These are phyloP conservation scores for Torulaspora maleeae DNA, from an alignment of 805 yeast species.

Conservation along the genomic window DNA sequence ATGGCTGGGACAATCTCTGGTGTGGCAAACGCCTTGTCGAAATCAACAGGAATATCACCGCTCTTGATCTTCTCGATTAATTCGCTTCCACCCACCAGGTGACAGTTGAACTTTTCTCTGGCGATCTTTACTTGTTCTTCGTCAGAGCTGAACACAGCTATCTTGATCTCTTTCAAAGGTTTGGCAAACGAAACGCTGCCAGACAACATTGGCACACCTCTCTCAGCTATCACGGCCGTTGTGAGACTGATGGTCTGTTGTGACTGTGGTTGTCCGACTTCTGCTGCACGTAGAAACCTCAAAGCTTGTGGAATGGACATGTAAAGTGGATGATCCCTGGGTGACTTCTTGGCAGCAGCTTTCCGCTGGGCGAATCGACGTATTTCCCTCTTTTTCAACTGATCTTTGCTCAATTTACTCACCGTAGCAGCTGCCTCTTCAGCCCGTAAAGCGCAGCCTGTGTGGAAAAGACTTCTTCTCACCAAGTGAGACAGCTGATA, in stretches of 20 bases:
- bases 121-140: slow-evolving; percentile 51
- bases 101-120: slow-evolving; percentile 51
- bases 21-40: slow-evolving; percentile 78
- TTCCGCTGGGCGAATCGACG: slow-evolving; percentile 38
- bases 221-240: slow-evolving; percentile 61
- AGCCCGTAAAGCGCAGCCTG: slow-evolving; percentile 11
- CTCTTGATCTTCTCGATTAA: slow-evolving; percentile 57
- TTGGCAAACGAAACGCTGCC: slow-evolving; percentile 73
- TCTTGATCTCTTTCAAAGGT: slow-evolving; percentile 59
- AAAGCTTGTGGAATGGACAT: slow-evolving; percentile 71
- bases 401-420: slow-evolving; percentile 29
- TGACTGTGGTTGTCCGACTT: slow-evolving; percentile 75
- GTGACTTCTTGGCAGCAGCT: slow-evolving; percentile 39
- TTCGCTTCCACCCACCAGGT: slow-evolving; percentile 66
- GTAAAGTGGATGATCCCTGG: slow-evolving; percentile 55
- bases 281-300: slow-evolving; percentile 79
- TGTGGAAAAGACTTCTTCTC: slow-evolving; percentile 15
- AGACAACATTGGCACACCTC: slow-evolving; percentile 68
- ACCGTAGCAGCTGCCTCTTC: slow-evolving; percentile 17
- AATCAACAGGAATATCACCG: slow-evolving; percentile 48
- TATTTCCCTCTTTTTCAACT: slow-evolving; percentile 35
- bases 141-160: slow-evolving; percentile 64
- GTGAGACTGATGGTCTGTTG: slow-evolving; percentile 67
- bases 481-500: background rate
- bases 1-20: slow-evolving; percentile 69